Percentiles rank a stretch among this genome's conserved stretches.
Evolutionary conservation across 75 land plant genomes (phyloP).

Genomic region (Selaginella tamariscina): DNA sequence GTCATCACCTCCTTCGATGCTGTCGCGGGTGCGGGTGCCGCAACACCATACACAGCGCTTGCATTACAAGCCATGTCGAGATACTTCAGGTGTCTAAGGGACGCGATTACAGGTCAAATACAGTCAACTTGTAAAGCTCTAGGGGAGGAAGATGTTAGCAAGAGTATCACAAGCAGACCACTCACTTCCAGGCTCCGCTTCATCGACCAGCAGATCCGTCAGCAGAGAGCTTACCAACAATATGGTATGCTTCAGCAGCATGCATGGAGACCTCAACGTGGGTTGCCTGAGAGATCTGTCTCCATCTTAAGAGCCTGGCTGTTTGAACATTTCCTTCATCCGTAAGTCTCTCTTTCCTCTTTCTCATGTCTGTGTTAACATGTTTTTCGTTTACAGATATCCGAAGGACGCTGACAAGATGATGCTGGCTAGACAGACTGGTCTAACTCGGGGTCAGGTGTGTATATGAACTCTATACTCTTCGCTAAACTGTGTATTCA

Average conservation of each 20-base stretch:
- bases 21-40: slow-evolving; percentile 56
- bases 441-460: slow-evolving; percentile 80
- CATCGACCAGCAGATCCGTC: slow-evolving; percentile 58
- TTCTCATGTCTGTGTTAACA: background rate
- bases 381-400: slow-evolving; percentile 40
- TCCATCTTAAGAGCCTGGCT: slow-evolving; percentile 28
- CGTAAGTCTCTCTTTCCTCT: slow-evolving; percentile 19
- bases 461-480: background rate
- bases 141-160: slow-evolving; percentile 52
- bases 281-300: slow-evolving; percentile 31
- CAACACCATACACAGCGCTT: slow-evolving; percentile 58
- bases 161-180: background rate
- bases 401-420: slow-evolving; percentile 93
- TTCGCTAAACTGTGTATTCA: too few relatives aligned
- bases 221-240: slow-evolving; percentile 67
- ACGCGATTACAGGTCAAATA: slow-evolving; percentile 58
- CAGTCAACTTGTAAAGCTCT: slow-evolving; percentile 34
- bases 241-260: slow-evolving; percentile 46
- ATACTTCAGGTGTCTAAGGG: slow-evolving; percentile 70
- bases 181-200: slow-evolving; percentile 56
- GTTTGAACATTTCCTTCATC: slow-evolving; percentile 32
- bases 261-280: slow-evolving; percentile 34
- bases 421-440: slow-evolving; percentile 82
- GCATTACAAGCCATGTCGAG: slow-evolving; percentile 67
- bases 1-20: slow-evolving; percentile 56